phyloP scores from a whole-genome alignment of 495 filamentous ascomycete species.

The Neurospora africana region DNA sequence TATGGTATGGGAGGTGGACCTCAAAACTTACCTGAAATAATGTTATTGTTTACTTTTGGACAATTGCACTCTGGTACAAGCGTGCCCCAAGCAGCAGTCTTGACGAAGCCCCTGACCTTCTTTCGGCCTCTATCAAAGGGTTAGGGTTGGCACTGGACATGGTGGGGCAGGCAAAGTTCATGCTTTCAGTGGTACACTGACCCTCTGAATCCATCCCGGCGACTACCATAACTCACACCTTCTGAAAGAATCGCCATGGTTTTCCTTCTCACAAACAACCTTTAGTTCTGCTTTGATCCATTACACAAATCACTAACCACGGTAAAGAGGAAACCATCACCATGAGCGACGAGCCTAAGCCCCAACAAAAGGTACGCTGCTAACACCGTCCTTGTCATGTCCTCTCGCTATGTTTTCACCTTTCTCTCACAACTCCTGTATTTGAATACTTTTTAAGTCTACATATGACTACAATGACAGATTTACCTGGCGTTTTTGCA shows the following conservation, averaged over 20 bases:
- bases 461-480: neutral
- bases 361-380: neutral
- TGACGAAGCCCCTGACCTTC: neutral
- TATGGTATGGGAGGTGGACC: neutral
- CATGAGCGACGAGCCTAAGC: neutral
- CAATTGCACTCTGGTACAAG: neutral
- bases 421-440: neutral
- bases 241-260: neutral
- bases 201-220: neutral
- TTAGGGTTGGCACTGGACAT: neutral
- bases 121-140: neutral
- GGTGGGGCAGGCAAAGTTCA: neutral
- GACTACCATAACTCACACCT: neutral
- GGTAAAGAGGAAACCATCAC: neutral
- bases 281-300: neutral
- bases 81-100: neutral
- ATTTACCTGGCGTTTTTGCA: neutral
- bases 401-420: neutral
- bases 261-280: neutral
- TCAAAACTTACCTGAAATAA: neutral
- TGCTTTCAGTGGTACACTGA: too few species aligned
- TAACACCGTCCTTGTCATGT: neutral
- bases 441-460: neutral
- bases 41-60: neutral
- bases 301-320: neutral